Base-by-base conservation (phyloP, 495 filamentous ascomycete genomes). In the Penicillium tannophilum region DNA sequence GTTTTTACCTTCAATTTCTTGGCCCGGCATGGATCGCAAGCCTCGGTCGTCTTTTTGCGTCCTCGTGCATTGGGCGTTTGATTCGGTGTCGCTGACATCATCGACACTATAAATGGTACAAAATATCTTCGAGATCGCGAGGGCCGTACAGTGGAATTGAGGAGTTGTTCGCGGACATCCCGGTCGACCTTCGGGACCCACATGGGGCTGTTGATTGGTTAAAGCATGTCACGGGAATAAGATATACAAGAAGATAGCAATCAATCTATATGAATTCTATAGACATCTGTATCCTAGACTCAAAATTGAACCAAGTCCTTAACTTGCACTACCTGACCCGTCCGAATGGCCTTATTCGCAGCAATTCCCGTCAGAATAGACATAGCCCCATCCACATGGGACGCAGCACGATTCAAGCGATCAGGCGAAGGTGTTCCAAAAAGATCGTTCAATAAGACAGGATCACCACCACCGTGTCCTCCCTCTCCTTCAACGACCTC, bases 301-400 rank as follows among this genome's bases (percentile, higher is more conserved):
- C 14, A 70, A 16, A 71, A 58, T 31, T 63, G 35, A 10, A 72
- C 59, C 14, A 72, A 23, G 51, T 72, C 69, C 42, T 66, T 58
- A 1, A 72, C 67, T 8, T 66, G 60, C 17, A 73, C 68, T 10
- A 68, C 50, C 42, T 72, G 74, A 0, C 81, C 82, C 47, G 77
- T 84, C 1, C 76, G 74, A 35, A 85, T 81, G 6, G 82, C 82
- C 65, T 66, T 71, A 56, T 85, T 86, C 6, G 82, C 82, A 26
- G 80, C 82, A 60, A 86, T 82, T 0, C 82, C 83, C 0, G 81
- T 84, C 59, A 84, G 36, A 44, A 86, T 84, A 6, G 80, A 82
- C 59, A 76, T 68, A 0, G 81, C 82, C 3, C 82, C 83, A 56
- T 86, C 81, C 10, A 84, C 60, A 65, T 84, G 80, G 17, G 65